These are phyloP conservation scores for Diplosphaera chodatii DNA, from an alignment of 139 green algal genomes.

Conservation along the genomic window DNA sequence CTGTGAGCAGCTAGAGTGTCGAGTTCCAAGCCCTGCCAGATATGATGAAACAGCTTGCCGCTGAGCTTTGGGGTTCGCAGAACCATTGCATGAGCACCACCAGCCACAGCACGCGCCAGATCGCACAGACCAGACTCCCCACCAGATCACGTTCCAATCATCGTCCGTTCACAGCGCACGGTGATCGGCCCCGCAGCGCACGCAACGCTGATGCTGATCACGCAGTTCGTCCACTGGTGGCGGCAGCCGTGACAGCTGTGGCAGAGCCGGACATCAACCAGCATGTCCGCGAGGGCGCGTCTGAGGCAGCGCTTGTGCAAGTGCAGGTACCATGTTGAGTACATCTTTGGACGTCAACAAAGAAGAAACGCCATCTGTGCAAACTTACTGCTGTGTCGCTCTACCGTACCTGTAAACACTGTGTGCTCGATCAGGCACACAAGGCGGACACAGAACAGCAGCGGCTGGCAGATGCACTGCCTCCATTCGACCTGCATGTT, in stretches of 20 bases:
- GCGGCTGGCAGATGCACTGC: slow-evolving; percentile 41
- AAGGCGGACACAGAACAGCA: slow-evolving; percentile 63
- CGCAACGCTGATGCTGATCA: background rate
- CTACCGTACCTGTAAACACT: background rate
- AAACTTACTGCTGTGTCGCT: background rate
- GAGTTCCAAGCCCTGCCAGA: no score
- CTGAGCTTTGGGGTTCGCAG: background rate
- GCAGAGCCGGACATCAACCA: slow-evolving; percentile 37
- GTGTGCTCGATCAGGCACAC: slow-evolving; percentile 38
- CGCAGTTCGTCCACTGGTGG: background rate
- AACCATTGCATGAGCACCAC: background rate
- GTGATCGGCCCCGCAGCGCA: background rate
- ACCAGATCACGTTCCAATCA: background rate
- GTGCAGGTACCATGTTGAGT: no score
- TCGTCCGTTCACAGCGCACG: background rate
- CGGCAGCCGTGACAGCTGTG: background rate
- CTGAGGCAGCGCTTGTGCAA: slow-evolving; percentile 54
- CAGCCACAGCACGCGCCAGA: background rate
- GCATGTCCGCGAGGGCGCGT: slow-evolving; percentile 45
- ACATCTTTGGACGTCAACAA: no score
- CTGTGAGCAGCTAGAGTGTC: no score
- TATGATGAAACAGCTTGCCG: background rate
- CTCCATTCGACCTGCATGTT: slow-evolving; percentile 9
- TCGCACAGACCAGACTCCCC: background rate
- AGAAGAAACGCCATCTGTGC: no score